phyloP scores from a whole-genome alignment of 345 rosid genomes.

The Lumnitzera racemosa region DNA sequence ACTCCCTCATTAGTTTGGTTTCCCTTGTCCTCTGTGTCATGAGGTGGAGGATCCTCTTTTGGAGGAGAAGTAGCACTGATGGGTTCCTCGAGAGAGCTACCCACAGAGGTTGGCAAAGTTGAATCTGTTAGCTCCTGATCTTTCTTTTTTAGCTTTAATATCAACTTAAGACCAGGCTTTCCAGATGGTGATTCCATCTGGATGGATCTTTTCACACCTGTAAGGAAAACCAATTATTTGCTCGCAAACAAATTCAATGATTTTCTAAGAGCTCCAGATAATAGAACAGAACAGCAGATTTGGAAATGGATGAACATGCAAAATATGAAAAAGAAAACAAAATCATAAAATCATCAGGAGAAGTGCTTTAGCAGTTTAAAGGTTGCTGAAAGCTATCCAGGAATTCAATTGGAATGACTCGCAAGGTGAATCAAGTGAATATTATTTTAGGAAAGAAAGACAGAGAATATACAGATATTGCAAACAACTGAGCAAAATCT shows the following conservation, averaged over 20 bases:
- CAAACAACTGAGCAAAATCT: too few species aligned
- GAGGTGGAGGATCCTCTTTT: constrained; percentile 20
- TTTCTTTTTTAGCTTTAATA: constrained; percentile 28
- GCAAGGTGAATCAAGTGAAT: too few species aligned
- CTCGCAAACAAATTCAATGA: too few species aligned
- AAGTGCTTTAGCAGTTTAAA: too few species aligned
- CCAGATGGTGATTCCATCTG: constrained; percentile 36
- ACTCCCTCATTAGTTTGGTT: constrained; percentile 21
- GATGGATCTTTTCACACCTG: constrained; percentile 14
- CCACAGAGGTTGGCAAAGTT: constrained; percentile 14
- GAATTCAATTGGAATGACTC: too few species aligned
- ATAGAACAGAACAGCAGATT: background rate
- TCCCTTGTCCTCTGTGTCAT: constrained; percentile 19
- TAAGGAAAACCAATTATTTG: background rate
- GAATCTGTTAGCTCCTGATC: constrained; percentile 22
- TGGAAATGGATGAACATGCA: too few species aligned
- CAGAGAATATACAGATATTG: too few species aligned
- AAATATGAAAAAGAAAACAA: too few species aligned
- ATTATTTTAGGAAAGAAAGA: too few species aligned
- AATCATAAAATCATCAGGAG: too few species aligned
- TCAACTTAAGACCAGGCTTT: constrained; percentile 18
- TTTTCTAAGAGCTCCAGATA: background rate
- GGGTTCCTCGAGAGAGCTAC: constrained; percentile 15
- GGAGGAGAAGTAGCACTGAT: constrained; percentile 26
- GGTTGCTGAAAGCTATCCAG: too few species aligned